Conservation (phyloP, 495 filamentous ascomycete species). For the Aspergillus incahuasiensis region DNA sequence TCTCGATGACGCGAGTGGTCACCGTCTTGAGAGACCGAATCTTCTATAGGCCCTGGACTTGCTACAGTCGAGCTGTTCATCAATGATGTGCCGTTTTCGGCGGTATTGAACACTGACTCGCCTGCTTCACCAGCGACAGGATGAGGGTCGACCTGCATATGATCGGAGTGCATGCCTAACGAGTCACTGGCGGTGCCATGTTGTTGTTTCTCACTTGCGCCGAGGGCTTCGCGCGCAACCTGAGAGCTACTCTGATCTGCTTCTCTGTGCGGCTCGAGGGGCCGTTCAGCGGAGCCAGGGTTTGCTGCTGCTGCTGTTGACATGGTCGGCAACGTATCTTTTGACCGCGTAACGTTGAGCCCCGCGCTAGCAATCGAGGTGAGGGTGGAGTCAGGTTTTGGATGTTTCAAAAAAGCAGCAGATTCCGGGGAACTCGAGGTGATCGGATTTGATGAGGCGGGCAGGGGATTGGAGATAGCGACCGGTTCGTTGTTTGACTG, state of each 20-base stretch:
- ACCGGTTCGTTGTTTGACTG: slow-evolving; percentile 43
- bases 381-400: slow-evolving; percentile 40
- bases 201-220: slow-evolving; percentile 40
- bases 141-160: slow-evolving; percentile 45
- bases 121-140: slow-evolving; percentile 22
- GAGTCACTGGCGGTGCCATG: slow-evolving; percentile 23
- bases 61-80: slow-evolving; percentile 43
- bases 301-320: slow-evolving; percentile 22
- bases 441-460: slow-evolving; percentile 26
- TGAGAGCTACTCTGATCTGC: slow-evolving; percentile 38
- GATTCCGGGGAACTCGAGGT: slow-evolving; percentile 29
- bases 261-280: slow-evolving; percentile 33
- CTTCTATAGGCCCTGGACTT: slow-evolving; percentile 45
- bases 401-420: slow-evolving; percentile 33
- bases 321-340: slow-evolving; percentile 32
- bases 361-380: slow-evolving; percentile 45
- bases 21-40: slow-evolving; percentile 40
- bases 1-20: slow-evolving; percentile 35
- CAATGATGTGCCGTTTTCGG: slow-evolving; percentile 30
- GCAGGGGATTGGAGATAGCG: slow-evolving; percentile 36
- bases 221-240: slow-evolving; percentile 42
- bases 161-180: slow-evolving; percentile 33
- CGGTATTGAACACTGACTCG: slow-evolving; percentile 28
- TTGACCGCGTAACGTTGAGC: slow-evolving; percentile 40
- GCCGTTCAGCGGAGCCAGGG: slow-evolving; percentile 27